Evolutionary conservation across 345 rosid species (phyloP), one percentile per base, ranked within the genome.

Genomic region (Lepidium sativum): DNA sequence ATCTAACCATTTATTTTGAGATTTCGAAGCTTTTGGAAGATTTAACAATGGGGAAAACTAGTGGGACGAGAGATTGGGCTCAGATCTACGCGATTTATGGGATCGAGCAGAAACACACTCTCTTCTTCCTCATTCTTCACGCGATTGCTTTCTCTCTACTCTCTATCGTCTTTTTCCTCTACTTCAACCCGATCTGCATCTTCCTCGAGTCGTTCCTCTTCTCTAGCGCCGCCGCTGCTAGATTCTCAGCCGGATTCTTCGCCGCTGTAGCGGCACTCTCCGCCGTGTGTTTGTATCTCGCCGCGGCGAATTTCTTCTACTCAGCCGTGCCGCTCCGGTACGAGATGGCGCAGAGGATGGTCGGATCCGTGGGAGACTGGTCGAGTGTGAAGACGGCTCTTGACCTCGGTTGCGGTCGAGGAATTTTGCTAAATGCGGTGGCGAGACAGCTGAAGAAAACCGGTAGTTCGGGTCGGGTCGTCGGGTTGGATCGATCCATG

Each of bases 11-110:
- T 27, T 27, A 18, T 15, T 15, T 1, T 10, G 20, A 39, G 18
- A 38, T 18, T n/a, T 20, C 0, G 12, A 29, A 37, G 14, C 6
- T 21, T 56, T 35, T 3, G 47, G 43, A 41, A 40, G 45, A 8
- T 40, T 40, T 14, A 21, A 43, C 17, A 1, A 79, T 82, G 83
- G 80, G 78, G 23, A 81, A 79, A 52, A 71, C 54, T 52, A 49
- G 69, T 44, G 44, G 64, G 1, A 54, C 68, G 1, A 74, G 84
- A 57, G 96, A 92, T 27, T 90, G 97, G 96, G 68, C 85, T 53
- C 98, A 89, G 97, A 89, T 92, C 90, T 92, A 89, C 70, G 83
- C 84, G 3, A 82, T 90, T 14, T 92, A 92, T 78, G 98, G 98
- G 51, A 76, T 92, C 73, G 94, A 92, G 48, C 96, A 92, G 54